phyloP scores from a whole-genome alignment of 139 green algal species.

The Spirogloea muscicola region DNA sequence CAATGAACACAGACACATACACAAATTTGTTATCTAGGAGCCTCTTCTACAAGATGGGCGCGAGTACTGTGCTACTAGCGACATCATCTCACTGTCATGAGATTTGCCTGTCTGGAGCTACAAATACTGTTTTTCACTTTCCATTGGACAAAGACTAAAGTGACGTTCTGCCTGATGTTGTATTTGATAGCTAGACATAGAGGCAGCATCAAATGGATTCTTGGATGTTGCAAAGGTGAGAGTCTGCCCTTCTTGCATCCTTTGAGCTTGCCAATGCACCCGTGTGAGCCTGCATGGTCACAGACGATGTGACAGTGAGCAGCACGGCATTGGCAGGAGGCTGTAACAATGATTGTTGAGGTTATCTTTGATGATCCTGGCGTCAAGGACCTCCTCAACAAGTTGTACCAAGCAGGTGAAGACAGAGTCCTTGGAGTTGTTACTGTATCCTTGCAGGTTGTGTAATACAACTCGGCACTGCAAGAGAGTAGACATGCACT shows the following conservation, averaged over 20 bases:
- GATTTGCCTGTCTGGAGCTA: too few relatives aligned
- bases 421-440: too few relatives aligned
- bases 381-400: constrained; percentile 29
- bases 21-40: background rate
- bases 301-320: background rate
- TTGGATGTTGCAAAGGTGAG: constrained; percentile 44
- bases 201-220: constrained; percentile 23
- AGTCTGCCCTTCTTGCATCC: background rate
- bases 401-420: constrained; percentile 41
- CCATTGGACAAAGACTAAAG: too few relatives aligned
- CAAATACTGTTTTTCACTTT: too few relatives aligned
- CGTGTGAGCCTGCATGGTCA: background rate
- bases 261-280: background rate
- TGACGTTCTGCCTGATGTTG: background rate
- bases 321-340: constrained; percentile 15
- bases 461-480: too few relatives aligned
- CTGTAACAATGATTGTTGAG: constrained; percentile 27
- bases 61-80: too few relatives aligned
- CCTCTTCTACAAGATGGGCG: too few relatives aligned
- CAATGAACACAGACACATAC: background rate
- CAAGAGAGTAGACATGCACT: too few relatives aligned
- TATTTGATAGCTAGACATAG: constrained; percentile 28
- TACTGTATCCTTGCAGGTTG: too few relatives aligned
- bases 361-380: constrained; percentile 40
- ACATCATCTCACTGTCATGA: too few relatives aligned